Evolutionary conservation across 305 asterid genomes (phyloP).

Genomic region (Nicotiana rustica): DNA sequence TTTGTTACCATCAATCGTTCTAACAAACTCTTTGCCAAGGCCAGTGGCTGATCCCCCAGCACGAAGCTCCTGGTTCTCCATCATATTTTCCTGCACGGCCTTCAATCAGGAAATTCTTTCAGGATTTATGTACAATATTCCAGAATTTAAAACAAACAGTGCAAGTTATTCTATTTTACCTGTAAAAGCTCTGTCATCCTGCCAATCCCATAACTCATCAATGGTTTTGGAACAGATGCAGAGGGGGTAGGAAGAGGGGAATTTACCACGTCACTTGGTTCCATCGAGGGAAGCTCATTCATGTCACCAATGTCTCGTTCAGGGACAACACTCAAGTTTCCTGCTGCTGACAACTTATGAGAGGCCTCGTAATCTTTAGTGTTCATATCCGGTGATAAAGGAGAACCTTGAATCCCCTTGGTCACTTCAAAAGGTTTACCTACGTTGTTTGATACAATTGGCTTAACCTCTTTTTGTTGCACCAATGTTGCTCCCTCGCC

Average conservation of each 20-base stretch:
- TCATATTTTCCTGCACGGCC: conserved; percentile 86
- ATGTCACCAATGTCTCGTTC: conserved; percentile 47
- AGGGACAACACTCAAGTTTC: conserved; percentile 39
- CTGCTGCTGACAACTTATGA: conserved; percentile 36
- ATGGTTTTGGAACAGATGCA: conserved; percentile 49
- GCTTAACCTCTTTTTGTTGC: conserved; percentile 44
- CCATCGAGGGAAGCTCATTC: conserved; percentile 41
- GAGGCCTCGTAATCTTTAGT: conserved; percentile 21
- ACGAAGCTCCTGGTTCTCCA: conserved; percentile 52
- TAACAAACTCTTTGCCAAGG: conserved; percentile 34
- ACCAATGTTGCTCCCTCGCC: conserved; percentile 36
- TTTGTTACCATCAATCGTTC: conserved; percentile 29
- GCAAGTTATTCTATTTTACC: conserved; percentile 45
- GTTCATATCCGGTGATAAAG: conserved; percentile 45
- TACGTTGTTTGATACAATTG: conserved; percentile 43
- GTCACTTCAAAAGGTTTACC: conserved; percentile 39
- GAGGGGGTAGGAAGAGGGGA: conserved; percentile 33
- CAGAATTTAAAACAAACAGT: neutral
- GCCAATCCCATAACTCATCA: conserved; percentile 66
- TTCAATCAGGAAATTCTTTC: conserved; percentile 41
- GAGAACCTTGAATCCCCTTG: conserved; percentile 46
- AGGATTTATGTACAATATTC: conserved; percentile 20
- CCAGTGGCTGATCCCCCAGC: conserved; percentile 14
- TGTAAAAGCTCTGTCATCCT: conserved; percentile 92
- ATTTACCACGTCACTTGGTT: conserved; percentile 42